Evolutionary conservation across 192 early-diverging fungal species (phyloP).

Genomic region (Coemansia sp.): DNA sequence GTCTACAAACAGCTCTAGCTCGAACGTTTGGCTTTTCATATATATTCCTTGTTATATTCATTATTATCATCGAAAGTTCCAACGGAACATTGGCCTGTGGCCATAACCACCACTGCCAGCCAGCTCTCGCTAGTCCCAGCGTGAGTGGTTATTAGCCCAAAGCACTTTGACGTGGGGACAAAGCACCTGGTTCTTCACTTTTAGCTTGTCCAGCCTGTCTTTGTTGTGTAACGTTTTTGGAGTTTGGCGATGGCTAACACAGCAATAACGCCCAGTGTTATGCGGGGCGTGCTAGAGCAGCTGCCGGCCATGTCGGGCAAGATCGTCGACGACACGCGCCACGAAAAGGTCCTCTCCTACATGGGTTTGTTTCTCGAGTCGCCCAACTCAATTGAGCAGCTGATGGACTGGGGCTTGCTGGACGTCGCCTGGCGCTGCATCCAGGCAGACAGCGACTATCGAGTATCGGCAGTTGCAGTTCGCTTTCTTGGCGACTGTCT

Average conservation of each 20-base stretch:
- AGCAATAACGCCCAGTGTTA: constrained; percentile 23
- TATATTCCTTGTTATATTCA: background rate
- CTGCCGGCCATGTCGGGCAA: constrained; percentile 63
- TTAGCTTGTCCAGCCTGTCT: background rate
- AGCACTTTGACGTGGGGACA: no score
- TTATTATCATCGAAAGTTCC: background rate
- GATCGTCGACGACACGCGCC: constrained; percentile 71
- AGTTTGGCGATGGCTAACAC: constrained; percentile 26
- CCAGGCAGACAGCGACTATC: constrained; percentile 17
- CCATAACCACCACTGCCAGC: no score
- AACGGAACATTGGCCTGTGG: no score
- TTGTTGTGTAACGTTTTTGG: background rate
- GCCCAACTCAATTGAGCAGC: constrained; percentile 1
- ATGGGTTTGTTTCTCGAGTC: constrained; percentile 40
- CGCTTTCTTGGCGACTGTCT: constrained; percentile 32
- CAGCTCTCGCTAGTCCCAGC: no score
- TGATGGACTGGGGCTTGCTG: constrained; percentile 18
- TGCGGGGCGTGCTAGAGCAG: constrained; percentile 53
- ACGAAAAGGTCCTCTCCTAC: constrained; percentile 72
- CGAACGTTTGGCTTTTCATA: background rate
- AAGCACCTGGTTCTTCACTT: no score
- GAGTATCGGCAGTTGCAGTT: constrained; percentile 34
- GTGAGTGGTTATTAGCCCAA: no score
- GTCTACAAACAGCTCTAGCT: constrained; percentile 41
- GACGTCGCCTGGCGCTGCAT: constrained; percentile 5